Evolutionary conservation across 352 stramenopile species (phyloP), one percentile per base, ranked within the genome.

Genomic region (Lagenidium sp.): DNA sequence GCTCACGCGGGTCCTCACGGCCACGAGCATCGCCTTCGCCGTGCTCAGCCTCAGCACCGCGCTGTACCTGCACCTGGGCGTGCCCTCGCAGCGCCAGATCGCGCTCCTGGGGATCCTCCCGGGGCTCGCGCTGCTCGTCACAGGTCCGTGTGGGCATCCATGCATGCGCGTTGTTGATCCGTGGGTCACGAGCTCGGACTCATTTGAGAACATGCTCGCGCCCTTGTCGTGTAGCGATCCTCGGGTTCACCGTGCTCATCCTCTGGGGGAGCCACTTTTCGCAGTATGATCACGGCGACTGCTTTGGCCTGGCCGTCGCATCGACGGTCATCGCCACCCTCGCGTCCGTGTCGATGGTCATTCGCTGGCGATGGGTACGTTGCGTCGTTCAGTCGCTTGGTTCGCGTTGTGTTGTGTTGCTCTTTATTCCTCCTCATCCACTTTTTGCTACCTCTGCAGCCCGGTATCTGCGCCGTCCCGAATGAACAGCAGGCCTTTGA

Each of bases 201-300:
- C n/a, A n/a, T n/a, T n/a, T n/a, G n/a, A n/a, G n/a, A n/a, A n/a
- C n/a, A n/a, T n/a, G n/a, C n/a, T n/a, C n/a, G n/a, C n/a, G n/a
- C n/a, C n/a, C n/a, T n/a, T n/a, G n/a, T n/a, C n/a, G n/a, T n/a
- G n/a, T n/a, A n/a, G n/a, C n/a, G 12, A 58, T 84, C 11, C 40
- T 87, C 16, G 51, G 57, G 20, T 75, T 61, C 5, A 34, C 60
- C 4, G 57, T 55, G 25, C 55, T 87, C 24, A 38, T 69, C 6
- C 11, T 87, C n/a, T 87, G 75, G 78, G 69, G 85, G 44, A 42
- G 47, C 19, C 59, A 67, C 50, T 76, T 68, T 41, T 50, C 63
- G 11, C 43, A 53, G 23, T 81, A 81, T 32, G 57, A 87, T 54
- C 83, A 87, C 36, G 73, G 78, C 24, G 74, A 90, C 57, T 85